phyloP scores from a whole-genome alignment of 306 rosid genomes.

The Castanea sativa region DNA sequence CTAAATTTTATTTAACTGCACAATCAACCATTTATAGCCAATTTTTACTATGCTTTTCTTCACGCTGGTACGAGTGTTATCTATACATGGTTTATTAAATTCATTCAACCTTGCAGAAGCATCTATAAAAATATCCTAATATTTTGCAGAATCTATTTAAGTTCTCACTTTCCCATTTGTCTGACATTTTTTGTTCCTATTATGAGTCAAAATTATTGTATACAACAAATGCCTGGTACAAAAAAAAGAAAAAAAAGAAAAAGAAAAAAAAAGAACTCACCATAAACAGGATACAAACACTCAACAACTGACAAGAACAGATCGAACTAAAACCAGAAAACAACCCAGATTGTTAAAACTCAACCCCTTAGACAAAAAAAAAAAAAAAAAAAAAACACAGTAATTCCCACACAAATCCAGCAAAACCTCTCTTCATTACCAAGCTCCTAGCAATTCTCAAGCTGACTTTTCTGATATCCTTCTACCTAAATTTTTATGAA shows the following conservation, averaged over 20 bases:
- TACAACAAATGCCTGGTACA: not conserved
- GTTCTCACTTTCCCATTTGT: not conserved
- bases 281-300: too few relatives aligned
- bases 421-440: too few relatives aligned
- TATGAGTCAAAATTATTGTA: not conserved
- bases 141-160: not conserved
- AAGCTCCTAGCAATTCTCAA: too few relatives aligned
- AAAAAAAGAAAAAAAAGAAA: accelerated
- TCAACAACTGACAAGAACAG: not conserved
- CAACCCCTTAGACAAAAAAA: too few relatives aligned
- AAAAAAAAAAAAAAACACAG: too few relatives aligned
- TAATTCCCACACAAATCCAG: too few relatives aligned
- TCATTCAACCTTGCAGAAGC: not conserved
- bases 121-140: not conserved
- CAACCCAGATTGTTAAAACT: not conserved
- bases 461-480: too few relatives aligned
- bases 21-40: conserved; percentile 11
- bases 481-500: too few relatives aligned
- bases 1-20: conserved; percentile 9
- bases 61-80: not conserved
- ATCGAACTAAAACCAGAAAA: not conserved
- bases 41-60: not conserved
- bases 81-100: not conserved
- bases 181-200: not conserved
- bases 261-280: too few relatives aligned